Evolutionary conservation across 371 early-diverging fungal genomes (phyloP).

Genomic region (Mortierella polycephala): DNA sequence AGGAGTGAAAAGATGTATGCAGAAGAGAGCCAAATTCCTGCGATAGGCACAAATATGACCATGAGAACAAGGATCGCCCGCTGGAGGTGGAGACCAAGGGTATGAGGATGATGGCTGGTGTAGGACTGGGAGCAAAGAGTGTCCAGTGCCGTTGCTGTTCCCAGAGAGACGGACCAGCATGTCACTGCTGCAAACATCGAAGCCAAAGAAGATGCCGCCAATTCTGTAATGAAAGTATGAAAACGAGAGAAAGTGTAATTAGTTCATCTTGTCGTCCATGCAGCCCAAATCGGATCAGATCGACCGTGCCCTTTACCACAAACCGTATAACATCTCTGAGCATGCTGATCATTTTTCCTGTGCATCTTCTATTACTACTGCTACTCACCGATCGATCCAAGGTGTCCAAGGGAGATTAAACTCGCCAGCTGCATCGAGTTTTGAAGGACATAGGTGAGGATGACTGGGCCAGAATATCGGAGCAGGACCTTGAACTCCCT

Average conservation of each 20-base stretch:
- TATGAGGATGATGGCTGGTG: slow-evolving; percentile 75
- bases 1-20: slow-evolving; percentile 60
- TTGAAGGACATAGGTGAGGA: slow-evolving; percentile 72
- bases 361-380: too few species aligned
- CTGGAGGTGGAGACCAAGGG: slow-evolving; percentile 85
- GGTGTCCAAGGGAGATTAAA: slow-evolving; percentile 72
- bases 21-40: slow-evolving; percentile 80
- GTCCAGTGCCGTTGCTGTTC: slow-evolving; percentile 86
- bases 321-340: too few species aligned
- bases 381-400: slow-evolving; percentile 57
- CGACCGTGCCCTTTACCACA: too few species aligned
- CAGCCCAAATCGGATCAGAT: too few species aligned
- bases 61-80: slow-evolving; percentile 81
- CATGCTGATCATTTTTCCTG: neutral
- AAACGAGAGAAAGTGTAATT: neutral
- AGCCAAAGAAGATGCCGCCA: slow-evolving; percentile 82
- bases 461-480: slow-evolving; percentile 66
- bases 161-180: slow-evolving; percentile 83
- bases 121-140: slow-evolving; percentile 90
- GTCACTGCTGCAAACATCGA: slow-evolving; percentile 87
- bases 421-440: slow-evolving; percentile 72
- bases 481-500: slow-evolving; percentile 56
- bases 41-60: slow-evolving; percentile 76
- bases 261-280: too few species aligned
- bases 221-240: slow-evolving; percentile 60